A percentile compares a stretch with the other conserved stretches of the same genome.
Conservation (phyloP, 805 yeast genomes). For the Candida rishiriensis region DNA sequence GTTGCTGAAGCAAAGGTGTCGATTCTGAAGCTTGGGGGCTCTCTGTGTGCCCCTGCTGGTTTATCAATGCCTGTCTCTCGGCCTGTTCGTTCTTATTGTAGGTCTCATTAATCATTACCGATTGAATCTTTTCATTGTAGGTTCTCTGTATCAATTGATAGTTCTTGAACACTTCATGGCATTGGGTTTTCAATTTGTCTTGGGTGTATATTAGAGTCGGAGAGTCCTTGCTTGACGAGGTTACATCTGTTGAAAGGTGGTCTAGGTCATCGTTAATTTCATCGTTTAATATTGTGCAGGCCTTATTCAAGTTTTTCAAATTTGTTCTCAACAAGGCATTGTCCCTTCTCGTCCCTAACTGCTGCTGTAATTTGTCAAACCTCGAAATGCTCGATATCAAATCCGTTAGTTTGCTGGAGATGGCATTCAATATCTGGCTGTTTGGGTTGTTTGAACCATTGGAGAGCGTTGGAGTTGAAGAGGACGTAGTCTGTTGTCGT, state of each 20-base stretch:
- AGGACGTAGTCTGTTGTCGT: constrained; percentile 8
- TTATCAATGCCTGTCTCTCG: background rate
- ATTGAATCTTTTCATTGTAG: constrained; percentile 46
- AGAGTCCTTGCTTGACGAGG: constrained; percentile 1
- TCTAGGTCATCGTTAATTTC: constrained; percentile 12
- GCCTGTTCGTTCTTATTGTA: constrained; percentile 14
- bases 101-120: constrained; percentile 31
- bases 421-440: constrained; percentile 9
- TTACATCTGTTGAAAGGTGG: constrained; percentile 3
- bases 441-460: background rate
- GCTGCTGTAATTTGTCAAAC: constrained; percentile 44
- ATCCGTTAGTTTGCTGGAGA: constrained; percentile 19
- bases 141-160: constrained; percentile 38
- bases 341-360: constrained; percentile 52
- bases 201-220: constrained; percentile 33
- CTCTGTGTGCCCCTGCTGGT: constrained; percentile 3
- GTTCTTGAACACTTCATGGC: constrained; percentile 43
- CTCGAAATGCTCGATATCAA: constrained; percentile 41
- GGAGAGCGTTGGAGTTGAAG: too few relatives aligned
- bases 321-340: constrained; percentile 31
- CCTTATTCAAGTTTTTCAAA: constrained; percentile 21
- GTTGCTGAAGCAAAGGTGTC: constrained; percentile 18
- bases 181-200: constrained; percentile 54
- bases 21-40: constrained; percentile 12
- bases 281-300: constrained; percentile 14